Base-by-base conservation (phyloP, 306 rosid genomes). In the Quillaja saponaria region DNA sequence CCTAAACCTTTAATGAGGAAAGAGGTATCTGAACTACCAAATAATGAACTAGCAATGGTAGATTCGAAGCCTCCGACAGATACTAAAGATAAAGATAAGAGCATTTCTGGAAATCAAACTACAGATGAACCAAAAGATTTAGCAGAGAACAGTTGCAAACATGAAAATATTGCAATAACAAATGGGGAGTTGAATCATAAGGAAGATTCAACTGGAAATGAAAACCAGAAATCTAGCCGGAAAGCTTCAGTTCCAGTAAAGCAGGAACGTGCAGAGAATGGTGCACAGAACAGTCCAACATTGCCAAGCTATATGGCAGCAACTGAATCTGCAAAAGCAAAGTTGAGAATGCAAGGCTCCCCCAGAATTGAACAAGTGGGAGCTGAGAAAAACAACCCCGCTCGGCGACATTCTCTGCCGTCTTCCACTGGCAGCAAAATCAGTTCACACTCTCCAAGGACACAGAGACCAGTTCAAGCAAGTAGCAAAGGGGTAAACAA, bases 221-320 rank as follows among this genome's bases (percentile, higher is more conserved):
- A 90, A 69, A 89, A 85, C 59, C 86, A 68, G 69, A 94, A 90
- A 77, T 82, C 90, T 17, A 65, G 76, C 76, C 67, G 79, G 58
- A 90, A 87, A 61, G 41, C 78, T 52, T 82, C 82, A 40, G 54
- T 52, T 78, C 83, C 80, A 33, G 80, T 81, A 44, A 89, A 92
- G 81, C 95, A 81, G 77, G 96, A 89, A 58, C 82, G 78, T 25
- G 59, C 80, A 6, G 99, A 92, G 71, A 89, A 89, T 55, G 96
- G 81, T 57, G 21, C 55, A 45, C 95, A 86, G 76, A 81, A 55
- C 68, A 82, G 88, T 81, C 96, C 96, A 53, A 76, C 80, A 14
- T 9, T 94, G 61, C 99, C 96, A 7, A 94, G 99, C 75, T 94
- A 94, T 73, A 94, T 94, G 99, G 90, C 90, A 49, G 99, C 95